Evolutionary conservation across 768 basidiomycete species (phyloP).

Genomic region (Rhodotorula kratochvilovae): DNA sequence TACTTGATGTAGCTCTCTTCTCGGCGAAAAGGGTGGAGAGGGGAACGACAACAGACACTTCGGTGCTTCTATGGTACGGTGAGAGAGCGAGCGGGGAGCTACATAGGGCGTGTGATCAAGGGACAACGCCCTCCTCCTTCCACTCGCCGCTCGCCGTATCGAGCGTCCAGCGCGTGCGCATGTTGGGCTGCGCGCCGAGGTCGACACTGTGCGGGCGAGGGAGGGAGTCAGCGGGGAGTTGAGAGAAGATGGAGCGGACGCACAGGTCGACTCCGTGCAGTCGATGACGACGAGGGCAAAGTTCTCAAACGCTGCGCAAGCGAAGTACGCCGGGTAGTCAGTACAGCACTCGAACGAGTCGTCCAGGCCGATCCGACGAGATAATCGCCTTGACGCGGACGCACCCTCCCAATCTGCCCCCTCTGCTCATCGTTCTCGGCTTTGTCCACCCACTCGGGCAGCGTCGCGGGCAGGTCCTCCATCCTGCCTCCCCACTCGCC

Average conservation of each 20-base stretch:
- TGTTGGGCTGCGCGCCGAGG: slow-evolving; percentile 29
- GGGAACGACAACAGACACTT: background rate
- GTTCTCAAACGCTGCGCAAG: slow-evolving; percentile 49
- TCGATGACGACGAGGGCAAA: slow-evolving; percentile 71
- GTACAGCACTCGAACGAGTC: too few species aligned
- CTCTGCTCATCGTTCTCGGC: slow-evolving; percentile 50
- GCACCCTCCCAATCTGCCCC: slow-evolving; percentile 35
- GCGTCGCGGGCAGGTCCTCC: slow-evolving; percentile 58
- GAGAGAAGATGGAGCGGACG: background rate
- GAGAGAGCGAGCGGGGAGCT: background rate
- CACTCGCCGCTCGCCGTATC: background rate
- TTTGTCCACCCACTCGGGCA: slow-evolving; percentile 54
- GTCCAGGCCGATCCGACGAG: too few species aligned
- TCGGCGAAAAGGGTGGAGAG: too few species aligned
- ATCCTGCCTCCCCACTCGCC: slow-evolving; percentile 56
- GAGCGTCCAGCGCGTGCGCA: slow-evolving; percentile 13
- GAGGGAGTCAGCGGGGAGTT: background rate
- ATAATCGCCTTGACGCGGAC: background rate
- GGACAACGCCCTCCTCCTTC: slow-evolving; percentile 21
- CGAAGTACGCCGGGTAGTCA: too few species aligned
- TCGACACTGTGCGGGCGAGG: slow-evolving; percentile 12
- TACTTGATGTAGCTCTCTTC: too few species aligned
- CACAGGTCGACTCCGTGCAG: slow-evolving; percentile 60
- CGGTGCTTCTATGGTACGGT: background rate
- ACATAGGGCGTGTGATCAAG: background rate